These are phyloP conservation scores for Trypanosoma boissoni DNA, from an alignment of 208 protist species.

Conservation along the genomic window DNA sequence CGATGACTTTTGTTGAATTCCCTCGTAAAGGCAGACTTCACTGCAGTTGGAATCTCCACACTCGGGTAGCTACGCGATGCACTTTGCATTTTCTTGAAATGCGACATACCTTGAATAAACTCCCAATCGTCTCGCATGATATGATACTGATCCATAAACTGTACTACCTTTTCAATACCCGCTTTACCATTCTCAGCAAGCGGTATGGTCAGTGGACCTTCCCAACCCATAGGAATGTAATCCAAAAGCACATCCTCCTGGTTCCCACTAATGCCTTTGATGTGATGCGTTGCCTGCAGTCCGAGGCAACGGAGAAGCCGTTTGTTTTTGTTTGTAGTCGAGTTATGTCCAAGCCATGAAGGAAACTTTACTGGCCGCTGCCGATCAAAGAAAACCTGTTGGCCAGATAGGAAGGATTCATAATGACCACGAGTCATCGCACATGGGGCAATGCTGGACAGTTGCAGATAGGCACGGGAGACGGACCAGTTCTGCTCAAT, in stretches of 20 bases:
- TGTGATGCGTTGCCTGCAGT: conserved; percentile 60
- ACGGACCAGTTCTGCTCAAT: conserved; percentile 89
- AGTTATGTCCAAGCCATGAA: conserved; percentile 85
- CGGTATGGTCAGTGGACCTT: conserved; percentile 52
- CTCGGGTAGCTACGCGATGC: conserved; percentile 5
- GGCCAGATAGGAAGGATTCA: conserved; percentile 70
- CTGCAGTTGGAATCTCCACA: conserved; percentile 56
- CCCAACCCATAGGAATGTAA: conserved; percentile 83
- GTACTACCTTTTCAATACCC: conserved; percentile 68
- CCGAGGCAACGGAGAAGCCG: conserved; percentile 61
- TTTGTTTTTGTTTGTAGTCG: conserved; percentile 85
- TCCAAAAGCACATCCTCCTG: conserved; percentile 78
- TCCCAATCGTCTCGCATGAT: conserved; percentile 91
- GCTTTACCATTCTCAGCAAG: conserved; percentile 61
- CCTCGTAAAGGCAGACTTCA: conserved; percentile 88
- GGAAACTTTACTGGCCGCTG: conserved; percentile 89
- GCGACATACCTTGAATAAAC: conserved; percentile 63
- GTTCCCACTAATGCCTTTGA: conserved; percentile 55
- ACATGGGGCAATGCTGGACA: conserved; percentile 77
- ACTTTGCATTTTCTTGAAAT: conserved; percentile 71
- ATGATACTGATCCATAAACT: conserved; percentile 84
- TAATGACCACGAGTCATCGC: conserved; percentile 84
- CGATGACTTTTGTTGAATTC: conserved; percentile 88
- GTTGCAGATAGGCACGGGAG: conserved; percentile 62
- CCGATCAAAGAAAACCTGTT: conserved; percentile 78